phyloP scores from a whole-genome alignment of 805 yeast species.

The Candida insectorum region DNA sequence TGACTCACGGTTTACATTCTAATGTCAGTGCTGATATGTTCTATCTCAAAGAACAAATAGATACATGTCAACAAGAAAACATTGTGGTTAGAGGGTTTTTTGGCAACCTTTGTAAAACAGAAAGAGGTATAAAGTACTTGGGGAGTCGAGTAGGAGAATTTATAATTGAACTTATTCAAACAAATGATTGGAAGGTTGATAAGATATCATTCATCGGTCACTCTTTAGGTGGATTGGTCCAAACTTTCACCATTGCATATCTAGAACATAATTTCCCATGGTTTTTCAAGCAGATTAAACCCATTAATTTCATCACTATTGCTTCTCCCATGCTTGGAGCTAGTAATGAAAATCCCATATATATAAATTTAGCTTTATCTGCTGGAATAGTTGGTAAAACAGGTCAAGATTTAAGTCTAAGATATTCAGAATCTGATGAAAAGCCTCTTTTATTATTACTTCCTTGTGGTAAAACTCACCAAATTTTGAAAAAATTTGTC shows the following conservation, averaged over 20 bases:
- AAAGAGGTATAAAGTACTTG: slow-evolving; percentile 77
- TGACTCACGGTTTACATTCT: slow-evolving; percentile 92
- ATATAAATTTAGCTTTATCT: slow-evolving; percentile 78
- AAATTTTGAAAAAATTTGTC: slow-evolving; percentile 57
- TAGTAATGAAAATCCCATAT: slow-evolving; percentile 81
- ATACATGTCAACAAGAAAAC: slow-evolving; percentile 47
- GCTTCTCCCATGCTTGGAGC: slow-evolving; percentile 92
- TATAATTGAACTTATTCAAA: slow-evolving; percentile 52
- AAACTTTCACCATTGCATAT: slow-evolving; percentile 86
- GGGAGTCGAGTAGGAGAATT: slow-evolving; percentile 81
- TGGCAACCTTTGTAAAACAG: slow-evolving; percentile 85
- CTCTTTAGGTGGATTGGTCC: slow-evolving; percentile 90
- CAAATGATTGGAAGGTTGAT: slow-evolving; percentile 40
- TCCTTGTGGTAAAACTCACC: slow-evolving; percentile 73
- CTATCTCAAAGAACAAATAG: slow-evolving; percentile 78
- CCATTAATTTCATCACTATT: slow-evolving; percentile 74
- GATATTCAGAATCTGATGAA: slow-evolving; percentile 35
- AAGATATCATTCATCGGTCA: slow-evolving; percentile 88
- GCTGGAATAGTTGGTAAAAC: slow-evolving; percentile 90
- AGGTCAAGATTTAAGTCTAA: slow-evolving; percentile 84
- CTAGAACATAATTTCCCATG: slow-evolving; percentile 65
- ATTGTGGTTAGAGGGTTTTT: slow-evolving; percentile 78
- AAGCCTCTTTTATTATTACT: slow-evolving; percentile 72
- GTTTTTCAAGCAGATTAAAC: slow-evolving; percentile 62
- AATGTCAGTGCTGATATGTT: slow-evolving; percentile 89